These are phyloP conservation scores for Williopsis jadinii DNA, from an alignment of 1,139 yeast species.

Conservation along the genomic window DNA sequence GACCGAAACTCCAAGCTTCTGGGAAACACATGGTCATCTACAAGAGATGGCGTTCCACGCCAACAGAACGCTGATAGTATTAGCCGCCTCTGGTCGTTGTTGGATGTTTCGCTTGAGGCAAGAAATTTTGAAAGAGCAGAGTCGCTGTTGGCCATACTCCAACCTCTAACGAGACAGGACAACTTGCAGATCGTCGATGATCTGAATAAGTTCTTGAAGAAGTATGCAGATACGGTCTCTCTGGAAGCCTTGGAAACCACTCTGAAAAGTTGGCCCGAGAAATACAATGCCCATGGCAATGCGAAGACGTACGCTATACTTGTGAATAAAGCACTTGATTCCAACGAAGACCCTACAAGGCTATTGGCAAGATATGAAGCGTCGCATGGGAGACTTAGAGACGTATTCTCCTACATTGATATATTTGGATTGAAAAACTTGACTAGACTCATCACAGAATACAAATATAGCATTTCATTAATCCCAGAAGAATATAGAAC, in stretches of 20 bases:
- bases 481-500: slow-evolving; percentile 32
- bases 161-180: slow-evolving; percentile 21
- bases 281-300: slow-evolving; percentile 15
- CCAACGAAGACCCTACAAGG: slow-evolving; percentile 8
- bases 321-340: slow-evolving; percentile 32
- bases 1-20: slow-evolving; percentile 7
- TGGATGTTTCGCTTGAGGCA: slow-evolving; percentile 73
- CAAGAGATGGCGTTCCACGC: slow-evolving; percentile 26
- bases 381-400: slow-evolving; percentile 16
- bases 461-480: slow-evolving; percentile 21
- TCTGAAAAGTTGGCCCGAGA: slow-evolving; percentile 19
- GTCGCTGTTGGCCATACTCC: slow-evolving; percentile 51
- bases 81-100: slow-evolving; percentile 62
- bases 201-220: slow-evolving; percentile 41
- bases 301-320: slow-evolving; percentile 34
- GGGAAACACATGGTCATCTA: slow-evolving; percentile 16
- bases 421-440: slow-evolving; percentile 62
- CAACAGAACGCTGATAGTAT: slow-evolving; percentile 48
- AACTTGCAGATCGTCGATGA: slow-evolving; percentile 28
- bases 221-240: slow-evolving; percentile 31
- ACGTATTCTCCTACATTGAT: slow-evolving; percentile 59
- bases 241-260: slow-evolving; percentile 20
- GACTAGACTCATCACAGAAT: slow-evolving; percentile 31
- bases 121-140: slow-evolving; percentile 69
- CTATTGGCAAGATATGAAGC: slow-evolving; percentile 8